Evolutionary conservation across 129 eudicot genomes (phyloP).

Genomic region (Chrysanthemum makinoi): DNA sequence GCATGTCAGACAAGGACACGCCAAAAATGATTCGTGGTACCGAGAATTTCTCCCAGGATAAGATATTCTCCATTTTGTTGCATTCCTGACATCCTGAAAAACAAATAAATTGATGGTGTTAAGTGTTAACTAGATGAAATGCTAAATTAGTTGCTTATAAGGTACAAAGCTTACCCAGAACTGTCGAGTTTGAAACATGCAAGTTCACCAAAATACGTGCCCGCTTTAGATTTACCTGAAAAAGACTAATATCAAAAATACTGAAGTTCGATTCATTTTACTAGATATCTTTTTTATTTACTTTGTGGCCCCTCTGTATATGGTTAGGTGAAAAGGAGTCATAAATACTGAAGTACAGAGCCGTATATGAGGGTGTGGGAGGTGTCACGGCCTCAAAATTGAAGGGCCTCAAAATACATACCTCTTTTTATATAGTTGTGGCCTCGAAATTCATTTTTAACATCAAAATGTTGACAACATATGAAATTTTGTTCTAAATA

Average conservation of each 20-base stretch:
- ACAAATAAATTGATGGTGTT: slow-evolving; percentile 15
- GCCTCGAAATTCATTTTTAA: too few species aligned
- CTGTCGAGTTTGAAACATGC: slow-evolving; percentile 52
- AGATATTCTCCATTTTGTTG: slow-evolving; percentile 77
- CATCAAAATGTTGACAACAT: too few species aligned
- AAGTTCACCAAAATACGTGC: slow-evolving; percentile 84
- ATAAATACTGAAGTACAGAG: too few species aligned
- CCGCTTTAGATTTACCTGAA: slow-evolving; percentile 95
- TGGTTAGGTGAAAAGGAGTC: too few species aligned
- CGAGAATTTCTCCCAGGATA: slow-evolving; percentile 75
- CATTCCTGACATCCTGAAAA: slow-evolving; percentile 66
- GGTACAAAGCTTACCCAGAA: slow-evolving; percentile 55
- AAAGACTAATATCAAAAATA: slow-evolving; percentile 16
- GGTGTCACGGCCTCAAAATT: too few species aligned
- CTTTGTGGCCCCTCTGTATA: too few species aligned
- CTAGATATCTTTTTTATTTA: too few species aligned
- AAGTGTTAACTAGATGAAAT: not conserved
- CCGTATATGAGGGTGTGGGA: too few species aligned
- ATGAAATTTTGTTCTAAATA: too few species aligned
- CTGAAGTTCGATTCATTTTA: not conserved
- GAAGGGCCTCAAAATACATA: too few species aligned
- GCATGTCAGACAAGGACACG: slow-evolving; percentile 69
- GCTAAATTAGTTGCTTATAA: slow-evolving; percentile 4
- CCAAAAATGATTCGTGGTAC: slow-evolving; percentile 75
- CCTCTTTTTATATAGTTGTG: too few species aligned